Evolutionary conservation across 129 eudicot species (phyloP), one percentile per base, ranked within the genome.

Genomic region (Pseudognaphalium luteoalbum): DNA sequence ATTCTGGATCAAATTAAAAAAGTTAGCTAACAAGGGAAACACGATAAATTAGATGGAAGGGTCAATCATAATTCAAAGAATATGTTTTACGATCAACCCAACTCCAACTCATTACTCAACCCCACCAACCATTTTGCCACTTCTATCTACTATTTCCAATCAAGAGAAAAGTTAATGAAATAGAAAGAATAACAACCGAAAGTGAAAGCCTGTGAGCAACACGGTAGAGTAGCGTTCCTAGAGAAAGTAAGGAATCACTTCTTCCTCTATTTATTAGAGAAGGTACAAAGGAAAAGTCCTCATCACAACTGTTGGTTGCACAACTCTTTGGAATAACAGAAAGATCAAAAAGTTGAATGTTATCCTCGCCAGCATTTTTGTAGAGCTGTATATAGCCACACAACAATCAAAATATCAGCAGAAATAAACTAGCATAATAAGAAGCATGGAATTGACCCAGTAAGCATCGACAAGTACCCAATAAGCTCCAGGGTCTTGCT

Each of bases 401-500:
- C 28, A 81, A 68, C 44, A 30, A 68, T 39, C 50, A 57, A 59
- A 41, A 73, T 59, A n/a, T 59, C 14, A 71, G 57, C 54, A 76
- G 8, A 7, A 35, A 77, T 10, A 39, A 75, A 75, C 37, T 28
- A 71, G 28, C 64, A 60, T 12, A 66, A 75, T 9, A 78, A 39
- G 41, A 67, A 61, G 28, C 41, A 20, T 10, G 17, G 3, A 30
- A 64, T 14, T 39, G 41, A 61, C 73, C 19, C 4, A 57, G 69
- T 21, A 19, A 58, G 44, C 39, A 1, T 16, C n/a, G 34, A 37
- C 72, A 37, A 51, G 20, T 88, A 90, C 99, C 99, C 99, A 95
- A 81, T 95, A 95, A 78, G 97, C 99, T 81, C 99, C 99, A 78
- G 99, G 99, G 66, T 95, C 99, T 83, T 89, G 97, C 84, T 95